Base-by-base conservation (phyloP, 306 rosid genomes). In the Comarum palustre region DNA sequence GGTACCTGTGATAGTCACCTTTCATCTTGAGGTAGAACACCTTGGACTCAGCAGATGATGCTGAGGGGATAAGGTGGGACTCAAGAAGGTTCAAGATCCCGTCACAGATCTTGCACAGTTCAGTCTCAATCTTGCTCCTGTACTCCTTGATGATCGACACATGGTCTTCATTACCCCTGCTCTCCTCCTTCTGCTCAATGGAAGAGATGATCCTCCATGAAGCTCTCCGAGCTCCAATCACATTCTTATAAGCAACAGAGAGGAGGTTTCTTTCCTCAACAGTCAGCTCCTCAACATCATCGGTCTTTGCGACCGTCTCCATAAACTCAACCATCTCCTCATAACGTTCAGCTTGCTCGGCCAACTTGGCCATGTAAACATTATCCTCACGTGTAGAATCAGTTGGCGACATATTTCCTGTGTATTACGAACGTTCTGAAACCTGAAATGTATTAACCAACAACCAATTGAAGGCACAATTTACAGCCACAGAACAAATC, bases 301-400 rank as follows among this genome's bases (percentile, higher is more conserved):
- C 93, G 0, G 98, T 83, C 84, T 93, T 93, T 0, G 90, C 97
- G 25, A 93, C 97, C 79, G 89, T 93, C 86, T 93, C 97, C 97
- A 93, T 93, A 66, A 93, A 93, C 86, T 92, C 98, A 8, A 92
- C 96, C 98, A 92, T 92, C 82, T 92, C 98, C 83, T 92, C 98
- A 27, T 92, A 92, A 2, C 98, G 81, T 76, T 92, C 98, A 0
- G 96, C 96, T 80, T 92, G 98, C 73, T 92, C 98, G 0, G 98
- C 96, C 75, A 92, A 79, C 84, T 90, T 92, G 71, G 98, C 98
- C 92, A 92, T 60, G 89, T 90, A 92, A 24, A 92, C 98, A 74
- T 87, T 87, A 22, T 92, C 98, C 83, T 92, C 98, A 1, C 96
- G 90, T 1, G 96, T 79, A 39, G 92, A 82, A 32, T 88, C 89